phyloP scores from a whole-genome alignment of 2,329 filamentous ascomycete species.

The Coniella lustricola region DNA sequence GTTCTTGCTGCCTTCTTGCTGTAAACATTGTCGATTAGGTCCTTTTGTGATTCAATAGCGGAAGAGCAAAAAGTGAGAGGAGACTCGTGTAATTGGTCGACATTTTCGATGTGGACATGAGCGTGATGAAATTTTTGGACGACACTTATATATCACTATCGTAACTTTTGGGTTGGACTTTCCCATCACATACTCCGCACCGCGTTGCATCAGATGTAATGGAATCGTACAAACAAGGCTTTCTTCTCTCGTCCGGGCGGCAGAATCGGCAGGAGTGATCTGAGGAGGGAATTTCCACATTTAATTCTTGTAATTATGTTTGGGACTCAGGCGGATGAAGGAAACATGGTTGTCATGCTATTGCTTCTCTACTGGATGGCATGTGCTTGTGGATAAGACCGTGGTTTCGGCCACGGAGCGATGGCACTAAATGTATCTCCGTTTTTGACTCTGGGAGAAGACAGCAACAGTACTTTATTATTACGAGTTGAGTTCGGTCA shows the following conservation, averaged over 20 bases:
- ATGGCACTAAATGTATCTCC: too few relatives aligned
- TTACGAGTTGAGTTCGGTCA: too few relatives aligned
- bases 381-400: background rate
- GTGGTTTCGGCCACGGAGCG: too few relatives aligned
- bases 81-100: background rate
- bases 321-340: background rate
- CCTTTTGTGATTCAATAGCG: background rate
- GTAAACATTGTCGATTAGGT: constrained; percentile 36
- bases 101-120: background rate
- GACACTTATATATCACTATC: background rate
- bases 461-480: too few relatives aligned
- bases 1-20: constrained; percentile 51
- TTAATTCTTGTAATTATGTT: constrained; percentile 19
- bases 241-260: constrained; percentile 12
- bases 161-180: background rate
- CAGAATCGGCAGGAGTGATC: background rate
- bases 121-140: background rate
- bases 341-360: constrained; percentile 18
- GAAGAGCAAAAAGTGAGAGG: background rate
- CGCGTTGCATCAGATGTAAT: background rate
- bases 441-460: too few relatives aligned
- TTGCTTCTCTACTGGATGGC: constrained; percentile 17
- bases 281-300: constrained; percentile 6
- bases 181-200: background rate
- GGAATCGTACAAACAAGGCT: background rate